phyloP scores from a whole-genome alignment of 495 filamentous ascomycete genomes.

The Tuber indicum region DNA sequence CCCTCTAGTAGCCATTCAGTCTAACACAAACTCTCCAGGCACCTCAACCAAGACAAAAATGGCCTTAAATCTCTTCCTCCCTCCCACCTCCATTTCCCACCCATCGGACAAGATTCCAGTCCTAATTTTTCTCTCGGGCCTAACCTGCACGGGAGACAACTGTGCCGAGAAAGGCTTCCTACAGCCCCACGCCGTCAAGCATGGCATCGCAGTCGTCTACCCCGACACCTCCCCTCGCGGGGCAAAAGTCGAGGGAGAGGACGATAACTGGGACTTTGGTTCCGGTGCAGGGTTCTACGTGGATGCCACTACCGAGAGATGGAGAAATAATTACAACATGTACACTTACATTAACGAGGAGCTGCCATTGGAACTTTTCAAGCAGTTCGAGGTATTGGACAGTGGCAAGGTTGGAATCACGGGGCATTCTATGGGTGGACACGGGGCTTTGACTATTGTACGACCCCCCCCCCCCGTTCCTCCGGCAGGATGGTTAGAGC shows the following conservation, averaged over 20 bases:
- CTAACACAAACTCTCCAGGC: constrained; percentile 24
- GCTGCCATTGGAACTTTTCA: constrained; percentile 68
- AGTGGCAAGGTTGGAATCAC: constrained; percentile 64
- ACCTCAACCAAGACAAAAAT: constrained; percentile 62
- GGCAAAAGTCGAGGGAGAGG: constrained; percentile 68
- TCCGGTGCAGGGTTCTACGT: constrained; percentile 90
- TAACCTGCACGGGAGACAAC: constrained; percentile 95
- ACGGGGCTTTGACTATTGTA: constrained; percentile 82
- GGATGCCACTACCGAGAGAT: constrained; percentile 73
- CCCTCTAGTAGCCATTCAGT: background rate
- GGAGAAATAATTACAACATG: constrained; percentile 75
- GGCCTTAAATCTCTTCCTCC: constrained; percentile 64
- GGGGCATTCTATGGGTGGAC: constrained; percentile 94
- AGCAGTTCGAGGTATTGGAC: constrained; percentile 61
- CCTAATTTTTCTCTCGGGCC: constrained; percentile 86
- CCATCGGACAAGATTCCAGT: constrained; percentile 60
- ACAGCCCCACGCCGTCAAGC: constrained; percentile 67
- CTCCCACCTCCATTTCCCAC: constrained; percentile 42
- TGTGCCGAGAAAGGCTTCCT: constrained; percentile 96
- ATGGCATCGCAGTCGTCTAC: constrained; percentile 80
- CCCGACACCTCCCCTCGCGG: constrained; percentile 89
- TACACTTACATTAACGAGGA: constrained; percentile 81
- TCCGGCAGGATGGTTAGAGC: background rate
- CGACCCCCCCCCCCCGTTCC: constrained; percentile 15
- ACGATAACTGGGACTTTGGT: constrained; percentile 85